Conservation (phyloP, 1,139 yeast genomes). For the Geotrichum bryndzae region DNA sequence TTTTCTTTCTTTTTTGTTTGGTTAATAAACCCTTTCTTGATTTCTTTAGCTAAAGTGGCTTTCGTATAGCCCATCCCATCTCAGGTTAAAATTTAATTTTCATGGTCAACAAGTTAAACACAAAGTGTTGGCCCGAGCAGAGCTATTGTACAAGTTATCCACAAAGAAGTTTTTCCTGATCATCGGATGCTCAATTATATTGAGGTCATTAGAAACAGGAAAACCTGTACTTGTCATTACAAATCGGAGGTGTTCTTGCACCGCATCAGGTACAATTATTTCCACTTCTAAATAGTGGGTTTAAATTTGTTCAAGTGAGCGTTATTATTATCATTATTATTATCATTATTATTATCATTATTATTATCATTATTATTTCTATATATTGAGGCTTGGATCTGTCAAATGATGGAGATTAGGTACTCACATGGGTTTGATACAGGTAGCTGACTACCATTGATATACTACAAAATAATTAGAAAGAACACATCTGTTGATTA, state of each 20-base stretch:
- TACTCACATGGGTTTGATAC: neutral
- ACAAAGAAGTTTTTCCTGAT: neutral
- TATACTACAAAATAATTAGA: neutral
- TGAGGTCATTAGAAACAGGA: neutral
- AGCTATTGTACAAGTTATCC: neutral
- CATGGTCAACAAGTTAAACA: neutral
- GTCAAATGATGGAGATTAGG: neutral
- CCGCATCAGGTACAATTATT: neutral
- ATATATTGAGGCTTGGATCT: neutral
- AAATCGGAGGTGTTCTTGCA: neutral
- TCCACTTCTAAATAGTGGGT: neutral
- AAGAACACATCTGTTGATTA: no score
- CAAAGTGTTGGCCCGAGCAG: neutral
- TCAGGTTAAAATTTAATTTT: no score
- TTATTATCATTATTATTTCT: no score
- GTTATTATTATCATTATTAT: neutral
- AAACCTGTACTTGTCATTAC: neutral
- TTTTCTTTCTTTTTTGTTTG: no score
- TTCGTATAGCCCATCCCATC: no score
- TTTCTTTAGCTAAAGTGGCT: no score
- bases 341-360: no score
- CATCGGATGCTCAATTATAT: neutral
- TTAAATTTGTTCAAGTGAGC: neutral
- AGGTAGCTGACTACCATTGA: neutral
- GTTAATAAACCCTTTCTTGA: no score